Evolutionary conservation across 23 red algal genomes (phyloP), one percentile per base, ranked within the genome.

Genomic region (Chondrus crispus): DNA sequence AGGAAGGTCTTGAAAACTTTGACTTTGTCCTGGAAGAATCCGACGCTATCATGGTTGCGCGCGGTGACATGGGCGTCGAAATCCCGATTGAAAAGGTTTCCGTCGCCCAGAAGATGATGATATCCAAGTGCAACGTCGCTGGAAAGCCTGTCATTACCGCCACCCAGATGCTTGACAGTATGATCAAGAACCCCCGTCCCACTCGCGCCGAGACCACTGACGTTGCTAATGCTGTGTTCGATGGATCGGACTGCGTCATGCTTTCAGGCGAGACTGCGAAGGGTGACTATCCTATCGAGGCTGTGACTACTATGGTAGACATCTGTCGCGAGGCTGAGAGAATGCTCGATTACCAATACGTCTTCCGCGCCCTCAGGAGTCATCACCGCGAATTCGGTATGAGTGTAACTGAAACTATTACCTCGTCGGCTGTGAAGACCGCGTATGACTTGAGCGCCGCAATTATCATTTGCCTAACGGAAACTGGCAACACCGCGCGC

Each of bases 161-260:
- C 22, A 98, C 97, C 9, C 93, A 98, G 91, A 98, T 98, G 97
- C 93, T 98, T 37, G 97, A 98, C 50, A 88, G 77, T 44, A 98
- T 98, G 97, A 93, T 98, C 33, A 93, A 93, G 57, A 98, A 98
- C 53, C 97, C 97, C 26, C 84, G 93, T 20, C 97, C 97, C 44
- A 96, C 97, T 9, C 84, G 97, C 1, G 97, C 97, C 0, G 97
- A 98, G 74, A 89, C 87, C 13, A 95, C 97, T 24, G 97, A 98
- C 74, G 97, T 98, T 5, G 97, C 89, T n/a, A 95, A 98, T 81
- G 97, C 97, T 3, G 93, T 98, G 30, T 91, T 95, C 43, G 93
- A 98, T 57, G 97, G 97, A 28, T 89, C 97, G 16, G 97, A 98
- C 68, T 95, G 93, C 26, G 93, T 98, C 30, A 98, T 98, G 97